Evolutionary conservation across 2,329 filamentous ascomycete species (phyloP), one percentile per base, ranked within the genome.

Genomic region (Sphaerulina musiva): DNA sequence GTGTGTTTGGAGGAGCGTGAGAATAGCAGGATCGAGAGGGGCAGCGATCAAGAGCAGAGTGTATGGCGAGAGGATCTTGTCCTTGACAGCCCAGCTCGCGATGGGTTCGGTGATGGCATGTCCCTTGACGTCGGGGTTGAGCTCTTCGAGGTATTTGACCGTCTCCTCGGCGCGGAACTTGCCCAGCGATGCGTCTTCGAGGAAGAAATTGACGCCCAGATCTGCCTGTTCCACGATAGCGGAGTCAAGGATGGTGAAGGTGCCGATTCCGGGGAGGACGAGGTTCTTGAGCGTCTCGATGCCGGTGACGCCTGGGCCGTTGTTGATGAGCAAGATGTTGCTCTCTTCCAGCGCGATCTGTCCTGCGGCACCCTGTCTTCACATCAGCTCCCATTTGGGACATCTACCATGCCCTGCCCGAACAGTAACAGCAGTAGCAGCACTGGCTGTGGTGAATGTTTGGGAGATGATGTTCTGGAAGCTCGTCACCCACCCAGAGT

Each of bases 221-320:
- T 98, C 93, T 41, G 83, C 78, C 62, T 95, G 85, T 1, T 76
- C 77, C n/a, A 98, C 91, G 2, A 79, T 70, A 1, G 83, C 81
- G 6, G 86, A 83, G 66, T 98, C 93, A 49, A 87, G 85, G 58
- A 98, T 95, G 0, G 89, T 95, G 70, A 96, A 98, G 26, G 83
- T 82, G 7, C 93, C 95, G 64, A 97, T 87, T 3, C 91, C 89
- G 54, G 93, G 93, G 7, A 98, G 76, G 2, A 98, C 88, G n/a
- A 98, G 81, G 68, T 98, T 98, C 78, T 98, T 98, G 58, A 98
- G 79, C 0, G 91, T 85, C 72, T 98, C 93, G 10, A 95, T 80
- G 11, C 91, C 93, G 34, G 90, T 87, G 2, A 90, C 87, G 8
- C 92, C 92, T n/a, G 86, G 74, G 1, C 89, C 87, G 0, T 86